These are phyloP conservation scores for Cercospora berteroae DNA, from an alignment of 2,329 filamentous ascomycete genomes.

Conservation along the genomic window DNA sequence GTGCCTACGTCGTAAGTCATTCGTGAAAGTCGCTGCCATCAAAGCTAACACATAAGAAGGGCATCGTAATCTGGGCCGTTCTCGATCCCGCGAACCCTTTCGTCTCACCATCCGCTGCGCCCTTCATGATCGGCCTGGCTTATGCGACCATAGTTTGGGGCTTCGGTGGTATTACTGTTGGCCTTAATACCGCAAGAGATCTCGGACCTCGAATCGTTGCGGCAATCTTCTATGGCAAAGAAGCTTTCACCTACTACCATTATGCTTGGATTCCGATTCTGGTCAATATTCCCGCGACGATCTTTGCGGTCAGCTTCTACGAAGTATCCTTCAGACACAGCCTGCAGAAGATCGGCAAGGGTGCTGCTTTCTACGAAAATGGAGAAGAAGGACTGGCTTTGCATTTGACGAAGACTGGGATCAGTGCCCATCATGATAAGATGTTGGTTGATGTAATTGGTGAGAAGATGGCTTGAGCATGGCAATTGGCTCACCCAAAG, in stretches of 20 bases:
- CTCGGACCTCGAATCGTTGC: conserved; percentile 59
- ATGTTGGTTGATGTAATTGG: not conserved
- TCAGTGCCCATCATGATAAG: conserved; percentile 8
- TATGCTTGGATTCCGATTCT: conserved; percentile 57
- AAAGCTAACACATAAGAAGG: conserved; percentile 22
- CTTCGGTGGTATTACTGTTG: conserved; percentile 56
- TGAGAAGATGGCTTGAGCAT: not conserved
- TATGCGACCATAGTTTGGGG: conserved; percentile 56
- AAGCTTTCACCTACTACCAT: conserved; percentile 48
- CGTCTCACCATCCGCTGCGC: conserved; percentile 48
- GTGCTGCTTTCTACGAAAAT: conserved; percentile 51
- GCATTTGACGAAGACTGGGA: conserved; percentile 40
- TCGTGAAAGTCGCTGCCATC: conserved; percentile 27
- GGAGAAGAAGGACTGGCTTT: conserved; percentile 52
- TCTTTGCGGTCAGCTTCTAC: conserved; percentile 56
- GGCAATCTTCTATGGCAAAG: conserved; percentile 56
- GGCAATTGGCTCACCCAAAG: not conserved
- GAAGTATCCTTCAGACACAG: conserved; percentile 56
- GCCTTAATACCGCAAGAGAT: conserved; percentile 59
- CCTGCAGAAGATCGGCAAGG: conserved; percentile 51
- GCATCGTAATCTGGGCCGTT: conserved; percentile 57
- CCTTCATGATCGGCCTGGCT: conserved; percentile 57
- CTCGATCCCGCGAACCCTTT: conserved; percentile 61
- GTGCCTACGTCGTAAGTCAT: conserved; percentile 49
- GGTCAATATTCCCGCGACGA: conserved; percentile 57